These are phyloP conservation scores for Eucalyptus tenuipes DNA, from an alignment of 345 rosid species.

Conservation along the genomic window DNA sequence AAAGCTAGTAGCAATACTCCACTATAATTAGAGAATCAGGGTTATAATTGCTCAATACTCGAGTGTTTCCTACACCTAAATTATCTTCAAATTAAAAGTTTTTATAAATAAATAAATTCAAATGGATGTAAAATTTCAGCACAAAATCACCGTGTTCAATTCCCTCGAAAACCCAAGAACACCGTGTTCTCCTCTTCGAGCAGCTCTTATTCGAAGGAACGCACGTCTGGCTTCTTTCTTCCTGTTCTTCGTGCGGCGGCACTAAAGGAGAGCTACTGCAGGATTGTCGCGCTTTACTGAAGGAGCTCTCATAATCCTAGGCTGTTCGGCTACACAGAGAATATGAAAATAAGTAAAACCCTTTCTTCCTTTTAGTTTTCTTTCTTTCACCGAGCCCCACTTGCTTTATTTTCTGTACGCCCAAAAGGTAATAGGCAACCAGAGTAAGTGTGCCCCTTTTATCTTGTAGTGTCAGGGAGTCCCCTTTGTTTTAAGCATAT, in stretches of 20 bases:
- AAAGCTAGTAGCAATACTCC: neutral
- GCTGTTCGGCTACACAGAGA: neutral
- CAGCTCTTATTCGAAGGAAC: neutral
- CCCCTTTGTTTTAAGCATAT: too few species aligned
- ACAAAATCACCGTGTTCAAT: too few species aligned
- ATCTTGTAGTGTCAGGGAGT: neutral
- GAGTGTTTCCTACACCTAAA: too few species aligned
- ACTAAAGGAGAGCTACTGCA: neutral
- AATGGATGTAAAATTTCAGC: too few species aligned
- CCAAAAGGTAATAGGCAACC: neutral
- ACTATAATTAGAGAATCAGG: too few species aligned
- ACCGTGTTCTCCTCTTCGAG: neutral
- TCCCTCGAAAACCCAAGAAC: neutral
- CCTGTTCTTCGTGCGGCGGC: neutral
- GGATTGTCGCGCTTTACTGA: neutral
- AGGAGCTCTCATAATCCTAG: neutral
- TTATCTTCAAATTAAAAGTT: too few species aligned
- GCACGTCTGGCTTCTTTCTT: neutral
- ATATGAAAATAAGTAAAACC: neutral
- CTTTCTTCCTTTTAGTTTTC: neutral
- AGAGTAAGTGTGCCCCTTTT: neutral
- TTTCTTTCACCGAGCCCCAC: neutral
- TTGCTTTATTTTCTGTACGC: neutral
- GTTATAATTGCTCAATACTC: accelerated
- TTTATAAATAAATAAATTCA: too few species aligned